These are phyloP conservation scores for Backusella westeae DNA, from an alignment of 192 early-diverging fungal genomes.

Conservation along the genomic window DNA sequence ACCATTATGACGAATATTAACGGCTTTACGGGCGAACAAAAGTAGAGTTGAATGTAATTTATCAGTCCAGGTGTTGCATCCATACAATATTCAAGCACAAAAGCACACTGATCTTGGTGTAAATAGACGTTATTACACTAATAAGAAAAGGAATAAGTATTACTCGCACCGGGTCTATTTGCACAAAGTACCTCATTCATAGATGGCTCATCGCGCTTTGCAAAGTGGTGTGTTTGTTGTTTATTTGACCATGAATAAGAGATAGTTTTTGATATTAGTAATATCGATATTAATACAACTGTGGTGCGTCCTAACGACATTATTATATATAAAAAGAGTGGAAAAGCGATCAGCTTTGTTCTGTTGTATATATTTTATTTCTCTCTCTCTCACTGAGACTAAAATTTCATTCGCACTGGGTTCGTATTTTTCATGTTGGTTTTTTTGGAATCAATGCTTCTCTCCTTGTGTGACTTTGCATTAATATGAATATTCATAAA, in stretches of 20 bases:
- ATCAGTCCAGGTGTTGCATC: constrained; percentile 61
- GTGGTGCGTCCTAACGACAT: constrained; percentile 16
- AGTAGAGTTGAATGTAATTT: constrained; percentile 59
- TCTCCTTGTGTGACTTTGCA: background rate
- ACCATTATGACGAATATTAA: constrained; percentile 47
- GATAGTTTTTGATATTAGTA: constrained; percentile 12
- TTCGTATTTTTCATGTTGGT: background rate
- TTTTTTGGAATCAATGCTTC: constrained; percentile 1
- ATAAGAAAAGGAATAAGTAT: background rate
- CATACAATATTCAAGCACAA: constrained; percentile 59
- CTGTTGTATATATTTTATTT: background rate
- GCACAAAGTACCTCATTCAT: background rate
- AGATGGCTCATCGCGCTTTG: constrained; percentile 2
- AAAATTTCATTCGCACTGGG: constrained; percentile 5
- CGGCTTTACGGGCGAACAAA: constrained; percentile 42
- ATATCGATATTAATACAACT: constrained; percentile 7
- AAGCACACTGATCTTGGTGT: constrained; percentile 55
- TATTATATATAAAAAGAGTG: background rate
- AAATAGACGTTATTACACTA: constrained; percentile 53
- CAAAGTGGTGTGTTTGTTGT: background rate
- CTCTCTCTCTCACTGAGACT: background rate
- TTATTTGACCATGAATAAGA: constrained; percentile 11
- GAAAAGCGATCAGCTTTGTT: background rate
- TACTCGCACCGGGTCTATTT: background rate
- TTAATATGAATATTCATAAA: background rate